Evolutionary conservation across 1,139 yeast species (phyloP), one percentile per base, ranked within the genome.

Genomic region (Hansenula sp.): DNA sequence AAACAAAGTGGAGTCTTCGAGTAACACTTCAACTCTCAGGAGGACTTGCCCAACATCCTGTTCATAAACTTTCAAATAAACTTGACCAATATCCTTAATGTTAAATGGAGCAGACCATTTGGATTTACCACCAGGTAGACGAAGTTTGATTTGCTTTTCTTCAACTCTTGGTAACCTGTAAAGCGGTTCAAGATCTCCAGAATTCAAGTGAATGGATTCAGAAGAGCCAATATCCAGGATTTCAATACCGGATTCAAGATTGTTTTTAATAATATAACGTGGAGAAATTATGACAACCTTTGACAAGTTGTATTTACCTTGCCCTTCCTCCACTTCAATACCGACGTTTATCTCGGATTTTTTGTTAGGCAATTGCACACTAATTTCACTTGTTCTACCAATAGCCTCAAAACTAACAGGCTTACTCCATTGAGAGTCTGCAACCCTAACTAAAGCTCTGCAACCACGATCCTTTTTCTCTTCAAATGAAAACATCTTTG

Each of bases 81-180:
- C 66, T 44, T 86, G 82, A 7, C 98, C 98, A 40, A 89, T 75
- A 55, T 90, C 95, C 43, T 83, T 80, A 48, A 92, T 77, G 22
- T 75, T 73, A 59, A 92, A 89, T 1, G 97, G 95, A 0, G 97
- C 82, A 1, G 97, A 84, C 95, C 96, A 89, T 30, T 74, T 70
- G 3, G 81, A 70, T 7, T 75, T 69, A 1, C 74, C 65, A 7
- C 82, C 84, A 3, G 75, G 61, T 51, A 84, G 81, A 40, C 83
- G 76, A 44, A 66, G 41, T 29, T 57, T 59, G 3, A 53, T 11
- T 29, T 52, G 57, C 24, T 53, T 53, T 29, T 66, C 60, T 1
- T 65, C 66, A 4, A 57, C 47, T 6, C 69, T 61, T 27, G 81
- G 74, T 54, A 86, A 62, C 14, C 75, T 79, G 56, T 83, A 87